Percentiles rank a stretch among this genome's conserved stretches.
Conservation (phyloP, 495 filamentous ascomycete species). For the Peziza echinospora region DNA sequence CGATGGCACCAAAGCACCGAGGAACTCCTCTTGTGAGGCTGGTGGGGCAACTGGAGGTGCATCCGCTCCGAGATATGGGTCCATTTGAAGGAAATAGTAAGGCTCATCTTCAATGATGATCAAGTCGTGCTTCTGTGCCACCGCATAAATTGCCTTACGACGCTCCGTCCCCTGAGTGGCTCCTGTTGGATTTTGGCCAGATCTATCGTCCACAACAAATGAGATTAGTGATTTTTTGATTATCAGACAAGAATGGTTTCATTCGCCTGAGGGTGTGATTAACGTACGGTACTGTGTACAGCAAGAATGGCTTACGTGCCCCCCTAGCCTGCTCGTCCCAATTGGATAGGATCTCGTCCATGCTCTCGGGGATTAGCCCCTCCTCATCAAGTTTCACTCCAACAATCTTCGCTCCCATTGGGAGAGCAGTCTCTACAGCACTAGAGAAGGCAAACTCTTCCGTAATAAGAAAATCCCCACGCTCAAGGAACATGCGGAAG, state of each 20-base stretch:
- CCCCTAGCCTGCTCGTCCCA: slow-evolving; percentile 37
- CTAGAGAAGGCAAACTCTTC: slow-evolving; percentile 77
- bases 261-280: background rate
- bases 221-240: no score
- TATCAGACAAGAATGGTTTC: no score
- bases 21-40: slow-evolving; percentile 23
- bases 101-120: slow-evolving; percentile 89
- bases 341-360: slow-evolving; percentile 42
- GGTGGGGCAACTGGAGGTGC: slow-evolving; percentile 23
- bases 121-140: slow-evolving; percentile 63
- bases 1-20: slow-evolving; percentile 32
- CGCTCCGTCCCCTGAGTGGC: slow-evolving; percentile 50
- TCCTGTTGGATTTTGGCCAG: slow-evolving; percentile 84
- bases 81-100: slow-evolving; percentile 96
- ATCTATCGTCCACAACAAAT: no score
- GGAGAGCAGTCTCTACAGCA: slow-evolving; percentile 57
- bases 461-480: slow-evolving; percentile 49
- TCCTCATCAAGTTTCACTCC: slow-evolving; percentile 59
- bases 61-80: slow-evolving; percentile 42
- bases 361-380: slow-evolving; percentile 42
- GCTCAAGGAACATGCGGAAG: slow-evolving; percentile 53
- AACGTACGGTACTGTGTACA: slow-evolving; percentile 51
- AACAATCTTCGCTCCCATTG: slow-evolving; percentile 50
- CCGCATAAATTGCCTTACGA: slow-evolving; percentile 46
- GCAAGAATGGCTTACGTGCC: slow-evolving; percentile 45